phyloP scores from a whole-genome alignment of 805 yeast genomes.

The Nakazawaea peltata region DNA sequence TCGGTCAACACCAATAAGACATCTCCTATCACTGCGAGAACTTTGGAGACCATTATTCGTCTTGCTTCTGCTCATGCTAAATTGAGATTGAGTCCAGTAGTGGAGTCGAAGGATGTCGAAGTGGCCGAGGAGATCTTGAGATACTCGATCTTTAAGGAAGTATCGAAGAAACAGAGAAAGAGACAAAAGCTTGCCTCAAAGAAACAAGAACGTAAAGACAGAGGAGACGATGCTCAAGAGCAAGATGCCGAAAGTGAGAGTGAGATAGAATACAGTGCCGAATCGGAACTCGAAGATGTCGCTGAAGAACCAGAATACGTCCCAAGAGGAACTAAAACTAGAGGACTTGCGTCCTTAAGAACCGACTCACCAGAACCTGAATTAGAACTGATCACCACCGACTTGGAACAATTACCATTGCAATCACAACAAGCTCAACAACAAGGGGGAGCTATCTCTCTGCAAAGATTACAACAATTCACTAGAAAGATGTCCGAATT shows the following conservation, averaged over 20 bases:
- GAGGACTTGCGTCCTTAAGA: conserved; percentile 20
- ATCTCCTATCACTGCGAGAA: conserved; percentile 97
- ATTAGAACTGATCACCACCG: conserved; percentile 12
- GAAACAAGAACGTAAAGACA: conserved; percentile 12
- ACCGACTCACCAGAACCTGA: background rate
- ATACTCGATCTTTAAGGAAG: conserved; percentile 80
- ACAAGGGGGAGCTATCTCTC: conserved; percentile 34
- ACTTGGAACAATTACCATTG: conserved; percentile 12
- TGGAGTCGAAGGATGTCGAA: conserved; percentile 70
- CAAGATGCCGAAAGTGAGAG: conserved; percentile 9
- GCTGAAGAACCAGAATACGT: conserved; percentile 9
- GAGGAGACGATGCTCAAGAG: conserved; percentile 5
- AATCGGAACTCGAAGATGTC: conserved; percentile 16
- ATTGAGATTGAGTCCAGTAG: conserved; percentile 72
- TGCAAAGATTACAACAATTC: conserved; percentile 38
- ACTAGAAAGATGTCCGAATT: conserved; percentile 38
- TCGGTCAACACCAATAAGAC: conserved; percentile 64
- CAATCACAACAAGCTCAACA: conserved; percentile 12
- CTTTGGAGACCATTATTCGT: conserved; percentile 92
- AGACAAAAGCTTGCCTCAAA: conserved; percentile 23
- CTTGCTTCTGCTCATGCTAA: conserved; percentile 95
- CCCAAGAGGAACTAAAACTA: conserved; percentile 10
- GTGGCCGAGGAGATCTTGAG: conserved; percentile 82
- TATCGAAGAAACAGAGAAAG: conserved; percentile 24
- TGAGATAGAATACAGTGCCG: conserved; percentile 21